Base-by-base conservation (phyloP, 164 flowering plant genomes). In the Warburgia ugandensis region DNA sequence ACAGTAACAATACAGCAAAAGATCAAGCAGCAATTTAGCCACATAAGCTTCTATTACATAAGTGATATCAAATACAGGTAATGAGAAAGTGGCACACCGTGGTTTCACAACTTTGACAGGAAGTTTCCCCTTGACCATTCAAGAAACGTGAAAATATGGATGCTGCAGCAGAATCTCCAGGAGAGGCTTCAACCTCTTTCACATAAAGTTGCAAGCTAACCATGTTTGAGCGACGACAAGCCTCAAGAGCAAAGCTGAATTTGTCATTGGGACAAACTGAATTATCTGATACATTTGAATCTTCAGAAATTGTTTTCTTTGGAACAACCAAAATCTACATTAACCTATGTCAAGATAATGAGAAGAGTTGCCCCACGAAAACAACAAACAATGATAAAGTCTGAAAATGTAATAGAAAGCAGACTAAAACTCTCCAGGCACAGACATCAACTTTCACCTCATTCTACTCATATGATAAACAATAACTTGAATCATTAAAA, bases 211-310 rank as follows among this genome's bases (percentile, higher is more conserved):
- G 99, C 73, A 89, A 62, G 59, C 86, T 80, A 9, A 61, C 72
- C 68, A 71, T 68, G 67, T 89, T 86, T 48, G 99, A 94, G 36
- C 95, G 92, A 35, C 87, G 94, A 63, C 74, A 72, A 54, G 94
- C 96, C 86, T 94, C 99, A 50, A 71, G 72, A 68, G 84, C 64
- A 74, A 70, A 77, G 71, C 67, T 65, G 63, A 71, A 71, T 64
- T 72, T 67, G 65, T 80, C 84, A 73, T 67, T 73, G 58, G 61
- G 66, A 73, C 66, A 59, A 37, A 69, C 68, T 75, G 83, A 73
- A 62, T 68, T 63, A 63, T 76, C 82, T 78, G 84, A 60, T 48
- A 45, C 61, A 78, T 51, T 61, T 50, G 53, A 53, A 56, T 66
- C 46, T 65, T 73, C 64, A 71, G 76, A 49, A 64, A 50, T 56